Evolutionary conservation across 345 rosid species (phyloP).

Genomic region (Melaleuca quinquenervia): DNA sequence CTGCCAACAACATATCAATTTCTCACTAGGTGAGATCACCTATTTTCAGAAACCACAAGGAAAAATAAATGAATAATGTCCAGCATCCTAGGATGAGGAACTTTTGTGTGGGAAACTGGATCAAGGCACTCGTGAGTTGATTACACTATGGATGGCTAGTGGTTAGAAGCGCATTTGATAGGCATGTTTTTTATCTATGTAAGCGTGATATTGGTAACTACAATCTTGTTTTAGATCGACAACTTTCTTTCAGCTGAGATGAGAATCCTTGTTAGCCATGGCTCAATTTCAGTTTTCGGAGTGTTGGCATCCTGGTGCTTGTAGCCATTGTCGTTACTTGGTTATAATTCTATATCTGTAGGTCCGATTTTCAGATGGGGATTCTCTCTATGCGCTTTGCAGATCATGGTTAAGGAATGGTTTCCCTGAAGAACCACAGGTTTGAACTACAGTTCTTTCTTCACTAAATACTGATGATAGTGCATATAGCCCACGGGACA

Average conservation of each 20-base stretch:
- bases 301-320: not conserved
- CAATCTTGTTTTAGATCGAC: not conserved
- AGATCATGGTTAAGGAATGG: constrained; percentile 96
- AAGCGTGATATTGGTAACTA: not conserved
- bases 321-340: not conserved
- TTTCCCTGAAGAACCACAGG: constrained; percentile 58
- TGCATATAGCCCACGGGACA: not conserved
- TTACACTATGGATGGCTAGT: not conserved
- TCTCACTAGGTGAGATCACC: not conserved
- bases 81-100: not conserved
- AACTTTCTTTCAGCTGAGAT: not conserved
- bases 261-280: not conserved
- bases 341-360: constrained; percentile 15
- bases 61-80: not conserved
- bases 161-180: not conserved
- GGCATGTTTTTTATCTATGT: not conserved
- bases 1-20: not conserved
- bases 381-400: constrained; percentile 75
- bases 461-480: constrained; percentile 8
- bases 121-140: not conserved
- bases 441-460: constrained; percentile 9
- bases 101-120: not conserved
- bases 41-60: not conserved
- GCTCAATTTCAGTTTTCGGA: not conserved
- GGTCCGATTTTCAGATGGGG: constrained; percentile 64